These are phyloP conservation scores for Pseudopediastrum boryanum DNA, from an alignment of 139 green algal genomes.

Conservation along the genomic window DNA sequence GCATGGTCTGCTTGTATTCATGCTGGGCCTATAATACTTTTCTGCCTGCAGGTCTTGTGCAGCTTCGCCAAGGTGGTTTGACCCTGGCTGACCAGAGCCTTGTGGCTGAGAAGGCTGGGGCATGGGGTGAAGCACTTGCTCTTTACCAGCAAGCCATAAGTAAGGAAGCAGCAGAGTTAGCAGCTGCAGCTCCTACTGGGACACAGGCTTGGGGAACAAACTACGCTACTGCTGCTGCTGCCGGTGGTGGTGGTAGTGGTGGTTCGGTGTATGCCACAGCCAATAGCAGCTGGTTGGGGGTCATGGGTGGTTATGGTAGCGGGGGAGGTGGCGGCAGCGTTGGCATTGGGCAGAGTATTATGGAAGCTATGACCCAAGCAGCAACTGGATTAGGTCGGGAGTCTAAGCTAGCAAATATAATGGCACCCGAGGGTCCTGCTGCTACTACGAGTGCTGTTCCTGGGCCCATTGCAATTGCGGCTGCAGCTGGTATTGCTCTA, in stretches of 20 bases:
- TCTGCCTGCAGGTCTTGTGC: slow-evolving; percentile 62
- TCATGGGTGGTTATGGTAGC: too few relatives aligned
- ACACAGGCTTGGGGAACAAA: background rate
- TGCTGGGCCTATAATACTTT: too few relatives aligned
- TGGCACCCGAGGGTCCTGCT: too few relatives aligned
- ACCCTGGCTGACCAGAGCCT: slow-evolving; percentile 66
- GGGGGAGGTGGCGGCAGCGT: too few relatives aligned
- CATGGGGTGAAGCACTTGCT: slow-evolving; percentile 85
- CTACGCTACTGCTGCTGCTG: background rate
- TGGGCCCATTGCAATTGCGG: background rate
- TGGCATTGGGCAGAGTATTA: too few relatives aligned
- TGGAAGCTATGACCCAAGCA: too few relatives aligned
- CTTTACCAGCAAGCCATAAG: slow-evolving; percentile 80
- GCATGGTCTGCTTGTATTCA: too few relatives aligned
- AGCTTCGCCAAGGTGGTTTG: slow-evolving; percentile 66
- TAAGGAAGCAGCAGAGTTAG: slow-evolving; percentile 20
- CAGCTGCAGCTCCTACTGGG: slow-evolving; percentile 7
- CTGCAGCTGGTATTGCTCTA: background rate
- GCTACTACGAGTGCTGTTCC: background rate
- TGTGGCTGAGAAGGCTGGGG: slow-evolving; percentile 85
- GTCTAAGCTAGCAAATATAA: too few relatives aligned
- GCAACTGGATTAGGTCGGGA: too few relatives aligned
- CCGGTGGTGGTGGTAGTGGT: slow-evolving; percentile 6
- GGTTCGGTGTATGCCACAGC: background rate
- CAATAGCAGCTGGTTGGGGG: background rate